Evolutionary conservation across 352 stramenopile genomes (phyloP), one percentile per base, ranked within the genome.

Genomic region (Pythium apleroticum): DNA sequence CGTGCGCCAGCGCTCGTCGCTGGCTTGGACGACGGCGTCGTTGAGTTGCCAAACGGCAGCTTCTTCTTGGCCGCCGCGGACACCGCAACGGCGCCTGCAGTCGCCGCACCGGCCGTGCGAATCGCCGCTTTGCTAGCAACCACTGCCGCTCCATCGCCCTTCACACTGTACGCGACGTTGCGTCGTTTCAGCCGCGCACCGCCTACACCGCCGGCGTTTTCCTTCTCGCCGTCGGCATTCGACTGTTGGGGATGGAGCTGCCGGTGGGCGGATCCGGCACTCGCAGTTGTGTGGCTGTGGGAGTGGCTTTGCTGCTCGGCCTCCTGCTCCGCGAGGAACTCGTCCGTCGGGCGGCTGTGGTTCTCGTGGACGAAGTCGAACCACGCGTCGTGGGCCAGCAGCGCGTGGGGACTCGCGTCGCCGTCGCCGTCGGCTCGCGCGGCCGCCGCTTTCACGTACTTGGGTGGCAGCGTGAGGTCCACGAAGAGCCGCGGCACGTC

Each of bases 261-360:
- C 8, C 53, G 41, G 1, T 37, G 19, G 20, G 15, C 22, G 3
- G 46, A 39, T 31, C 27, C 50, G 22, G 6, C 52, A 57, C 25
- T 6, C 4, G 19, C 45, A 17, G 19, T 55, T 33, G 48, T 58
- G 2, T 9, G 31, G 3, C 20, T 28, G 30, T n/a, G 30, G 5
- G 30, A 33, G 10, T 67, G 37, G 10, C 17, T 28, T 5, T 37
- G 19, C 27, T 54, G 46, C 31, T 60, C 41, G n/a, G 31, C 20
- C 46, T 63, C 28, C 48, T 52, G 64, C 14, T 84, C 57, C 31
- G 50, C 61, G 27, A 63, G 25, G 33, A 62, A 59, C 63, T 89
- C 84, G 12, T 73, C 78, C 57, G 79, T 89, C 31, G 82, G 71
- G 54, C 73, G 76, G 55, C 78, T 89, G 73, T 91, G 84, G 41